Conservation (phyloP, 495 filamentous ascomycete genomes). For the Aspergillus biplanus region DNA sequence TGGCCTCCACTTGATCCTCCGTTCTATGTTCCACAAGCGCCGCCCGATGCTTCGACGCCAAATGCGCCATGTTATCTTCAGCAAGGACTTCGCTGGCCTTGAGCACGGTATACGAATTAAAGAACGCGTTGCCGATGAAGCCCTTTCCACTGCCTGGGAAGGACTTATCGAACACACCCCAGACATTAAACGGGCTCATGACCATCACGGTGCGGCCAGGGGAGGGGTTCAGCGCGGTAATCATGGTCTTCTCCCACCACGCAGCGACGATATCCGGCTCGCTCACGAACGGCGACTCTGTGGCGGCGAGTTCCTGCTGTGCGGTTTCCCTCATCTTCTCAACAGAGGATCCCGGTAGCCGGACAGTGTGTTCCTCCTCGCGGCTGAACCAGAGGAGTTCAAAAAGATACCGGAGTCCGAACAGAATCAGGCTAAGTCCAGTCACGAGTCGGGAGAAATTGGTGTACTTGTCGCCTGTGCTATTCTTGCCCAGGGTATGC, state of each 20-base stretch:
- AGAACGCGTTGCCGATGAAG: constrained; percentile 40
- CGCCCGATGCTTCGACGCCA: constrained; percentile 35
- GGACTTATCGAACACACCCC: constrained; percentile 17
- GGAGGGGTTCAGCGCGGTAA: constrained; percentile 20
- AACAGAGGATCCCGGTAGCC: constrained; percentile 26
- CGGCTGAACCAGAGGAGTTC: constrained; percentile 27
- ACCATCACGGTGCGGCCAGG: constrained; percentile 24
- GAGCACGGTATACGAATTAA: constrained; percentile 32
- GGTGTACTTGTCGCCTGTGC: neutral
- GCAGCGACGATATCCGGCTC: constrained; percentile 34
- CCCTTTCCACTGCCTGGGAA: constrained; percentile 24
- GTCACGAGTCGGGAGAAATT: constrained; percentile 30
- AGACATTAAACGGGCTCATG: constrained; percentile 30
- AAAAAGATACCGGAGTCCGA: constrained; percentile 33
- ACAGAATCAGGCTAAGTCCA: constrained; percentile 34
- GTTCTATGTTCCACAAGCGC: constrained; percentile 42
- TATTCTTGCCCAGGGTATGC: neutral
- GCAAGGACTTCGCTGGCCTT: constrained; percentile 28
- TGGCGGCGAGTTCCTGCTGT: constrained; percentile 18
- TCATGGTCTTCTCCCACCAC: constrained; percentile 30
- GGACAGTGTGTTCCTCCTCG: constrained; percentile 31
- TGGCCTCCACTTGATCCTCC: constrained; percentile 41
- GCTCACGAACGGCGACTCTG: constrained; percentile 28
- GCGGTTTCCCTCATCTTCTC: constrained; percentile 22
- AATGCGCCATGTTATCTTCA: constrained; percentile 32